A percentile compares a stretch with the other conserved stretches of the same genome.
Conservation (phyloP, 441 rosid species). For the Melianthus villosus region DNA sequence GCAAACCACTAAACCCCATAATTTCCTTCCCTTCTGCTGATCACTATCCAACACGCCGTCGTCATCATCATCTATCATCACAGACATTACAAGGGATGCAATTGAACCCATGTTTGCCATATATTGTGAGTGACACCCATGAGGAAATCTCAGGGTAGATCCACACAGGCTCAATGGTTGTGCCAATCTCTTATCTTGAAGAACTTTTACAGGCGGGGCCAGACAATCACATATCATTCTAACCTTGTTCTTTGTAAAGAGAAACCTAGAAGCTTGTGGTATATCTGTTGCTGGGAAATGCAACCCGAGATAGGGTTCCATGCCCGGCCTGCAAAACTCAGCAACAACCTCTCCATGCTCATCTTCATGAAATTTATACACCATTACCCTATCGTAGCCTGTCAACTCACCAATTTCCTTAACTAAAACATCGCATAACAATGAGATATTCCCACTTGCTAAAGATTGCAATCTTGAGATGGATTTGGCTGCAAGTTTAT, state of each 20-base stretch:
- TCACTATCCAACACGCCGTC: slow-evolving; percentile 27
- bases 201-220: slow-evolving; percentile 42
- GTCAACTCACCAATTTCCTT: slow-evolving; percentile 62
- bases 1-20: slow-evolving; percentile 88
- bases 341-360: slow-evolving; percentile 87
- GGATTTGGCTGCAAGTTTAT: slow-evolving; percentile 68
- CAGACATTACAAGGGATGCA: slow-evolving; percentile 76
- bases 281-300: slow-evolving; percentile 84
- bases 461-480: slow-evolving; percentile 70
- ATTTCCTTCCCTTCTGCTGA: slow-evolving; percentile 30
- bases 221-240: slow-evolving; percentile 74
- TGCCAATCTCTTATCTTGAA: slow-evolving; percentile 46
- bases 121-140: slow-evolving; percentile 65
- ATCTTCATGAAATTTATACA: slow-evolving; percentile 69
- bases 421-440: slow-evolving; percentile 49
- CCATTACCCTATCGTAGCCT: slow-evolving; percentile 76
- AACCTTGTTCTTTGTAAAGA: slow-evolving; percentile 67
- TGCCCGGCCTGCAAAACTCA: slow-evolving; percentile 25
- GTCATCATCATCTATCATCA: slow-evolving; percentile 48
- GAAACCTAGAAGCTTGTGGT: slow-evolving; percentile 75
- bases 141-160: slow-evolving; percentile 67
- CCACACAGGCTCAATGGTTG: slow-evolving; percentile 68
- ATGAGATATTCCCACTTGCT: slow-evolving; percentile 39
- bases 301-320: slow-evolving; percentile 72
- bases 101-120: slow-evolving; percentile 79